phyloP scores from a whole-genome alignment of 805 yeast genomes.

The Pichia deserticola region DNA sequence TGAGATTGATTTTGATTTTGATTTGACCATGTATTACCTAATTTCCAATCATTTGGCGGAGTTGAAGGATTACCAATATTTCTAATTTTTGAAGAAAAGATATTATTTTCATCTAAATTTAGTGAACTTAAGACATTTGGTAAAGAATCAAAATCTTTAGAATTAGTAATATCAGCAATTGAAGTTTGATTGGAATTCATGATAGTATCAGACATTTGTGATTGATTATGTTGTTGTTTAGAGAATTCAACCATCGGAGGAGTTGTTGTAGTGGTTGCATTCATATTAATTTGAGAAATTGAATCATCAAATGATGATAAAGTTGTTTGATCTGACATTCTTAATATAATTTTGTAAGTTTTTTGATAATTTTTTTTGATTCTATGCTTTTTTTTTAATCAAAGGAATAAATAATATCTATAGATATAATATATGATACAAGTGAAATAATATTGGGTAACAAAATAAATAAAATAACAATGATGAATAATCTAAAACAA shows the following conservation, averaged over 20 bases:
- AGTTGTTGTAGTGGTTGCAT: conserved; percentile 25
- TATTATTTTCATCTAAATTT: conserved; percentile 31
- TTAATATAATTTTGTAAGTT: neutral
- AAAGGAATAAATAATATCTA: no score
- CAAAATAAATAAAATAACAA: neutral
- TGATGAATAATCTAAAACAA: neutral
- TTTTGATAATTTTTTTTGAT: neutral
- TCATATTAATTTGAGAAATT: conserved; percentile 17
- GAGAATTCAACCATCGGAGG: conserved; percentile 25
- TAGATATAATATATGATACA: neutral
- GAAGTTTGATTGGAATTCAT: conserved; percentile 2
- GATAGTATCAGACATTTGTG: conserved; percentile 9
- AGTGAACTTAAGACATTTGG: conserved; percentile 42
- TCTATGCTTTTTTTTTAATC: neutral
- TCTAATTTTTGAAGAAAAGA: conserved; percentile 22
- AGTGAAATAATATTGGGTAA: neutral
- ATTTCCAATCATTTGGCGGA: conserved; percentile 19
- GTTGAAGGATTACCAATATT: conserved; percentile 20
- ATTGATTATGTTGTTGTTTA: neutral
- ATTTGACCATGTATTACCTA: conserved; percentile 11
- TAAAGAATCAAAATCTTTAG: conserved; percentile 31
- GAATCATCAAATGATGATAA: conserved; percentile 28
- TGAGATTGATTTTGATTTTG: neutral
- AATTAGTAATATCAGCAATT: neutral
- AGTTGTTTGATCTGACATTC: conserved; percentile 31